These are phyloP conservation scores for Cyclotella distinguenda DNA, from an alignment of 108 stramenopile species.

Conservation along the genomic window DNA sequence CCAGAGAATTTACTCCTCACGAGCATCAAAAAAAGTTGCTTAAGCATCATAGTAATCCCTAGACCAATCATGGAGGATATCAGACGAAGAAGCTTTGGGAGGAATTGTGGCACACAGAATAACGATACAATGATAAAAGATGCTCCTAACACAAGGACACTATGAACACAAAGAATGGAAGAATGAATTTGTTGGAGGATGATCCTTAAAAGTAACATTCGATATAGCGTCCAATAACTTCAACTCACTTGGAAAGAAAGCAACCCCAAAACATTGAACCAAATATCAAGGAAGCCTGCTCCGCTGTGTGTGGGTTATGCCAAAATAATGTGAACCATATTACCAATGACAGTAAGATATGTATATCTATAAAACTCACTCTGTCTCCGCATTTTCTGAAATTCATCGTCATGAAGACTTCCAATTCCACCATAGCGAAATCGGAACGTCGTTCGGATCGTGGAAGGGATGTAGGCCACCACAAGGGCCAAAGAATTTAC, in stretches of 20 bases:
- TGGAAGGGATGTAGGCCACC: conserved; percentile 11
- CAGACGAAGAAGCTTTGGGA: neutral
- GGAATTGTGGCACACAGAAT: neutral
- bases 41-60: conserved; percentile 7
- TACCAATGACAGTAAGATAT: neutral
- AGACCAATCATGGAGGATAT: conserved; percentile 14
- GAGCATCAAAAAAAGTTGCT: neutral
- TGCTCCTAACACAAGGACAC: neutral
- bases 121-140: neutral
- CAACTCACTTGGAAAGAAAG: conserved; percentile 12
- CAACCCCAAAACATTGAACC: conserved; percentile 38
- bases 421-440: conserved; percentile 20
- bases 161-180: neutral
- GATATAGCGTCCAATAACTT: neutral
- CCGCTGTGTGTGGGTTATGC: neutral
- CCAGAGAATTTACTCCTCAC: conserved; percentile 3
- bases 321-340: neutral
- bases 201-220: neutral
- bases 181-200: neutral
- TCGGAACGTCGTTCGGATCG: conserved; percentile 7
- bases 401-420: conserved; percentile 17
- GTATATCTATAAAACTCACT: neutral
- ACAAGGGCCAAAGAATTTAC: conserved; percentile 13
- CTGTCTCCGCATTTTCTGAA: conserved; percentile 15
- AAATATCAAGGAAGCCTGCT: conserved; percentile 11